Percentiles rank a stretch among this genome's conserved stretches.
These are phyloP conservation scores for Psilocybe sp. DNA, from an alignment of 768 basidiomycete genomes.

Conservation along the genomic window DNA sequence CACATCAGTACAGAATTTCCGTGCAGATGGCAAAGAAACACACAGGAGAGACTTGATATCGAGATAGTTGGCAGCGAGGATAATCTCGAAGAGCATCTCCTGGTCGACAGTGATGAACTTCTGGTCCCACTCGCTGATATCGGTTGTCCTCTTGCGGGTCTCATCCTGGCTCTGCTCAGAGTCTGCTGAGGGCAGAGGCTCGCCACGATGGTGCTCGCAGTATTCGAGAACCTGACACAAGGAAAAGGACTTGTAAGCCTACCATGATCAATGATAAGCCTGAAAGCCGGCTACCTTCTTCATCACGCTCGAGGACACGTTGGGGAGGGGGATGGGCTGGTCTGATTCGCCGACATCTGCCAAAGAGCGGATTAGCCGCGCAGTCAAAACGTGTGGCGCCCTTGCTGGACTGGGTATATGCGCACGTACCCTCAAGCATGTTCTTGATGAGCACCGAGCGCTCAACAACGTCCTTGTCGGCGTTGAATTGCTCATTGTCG, in stretches of 20 bases:
- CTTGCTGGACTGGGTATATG: neutral
- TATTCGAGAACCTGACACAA: constrained; percentile 85
- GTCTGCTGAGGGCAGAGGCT: constrained; percentile 89
- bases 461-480: constrained; percentile 93
- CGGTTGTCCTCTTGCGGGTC: constrained; percentile 95
- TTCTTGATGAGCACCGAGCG: constrained; percentile 97
- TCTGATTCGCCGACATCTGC: constrained; percentile 92
- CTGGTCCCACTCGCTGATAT: constrained; percentile 99
- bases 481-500: constrained; percentile 91
- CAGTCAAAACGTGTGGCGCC: neutral
- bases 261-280: constrained; percentile 7
- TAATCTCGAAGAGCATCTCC: constrained; percentile 99
- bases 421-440: constrained; percentile 90
- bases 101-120: constrained; percentile 99
- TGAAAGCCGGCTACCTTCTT: constrained; percentile 65
- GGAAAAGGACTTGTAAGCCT: too few species aligned
- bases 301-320: constrained; percentile 88
- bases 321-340: constrained; percentile 91
- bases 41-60: constrained; percentile 98
- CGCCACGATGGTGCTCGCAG: constrained; percentile 98
- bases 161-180: constrained; percentile 85
- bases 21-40: constrained; percentile 22
- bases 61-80: constrained; percentile 98
- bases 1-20: constrained; percentile 5
- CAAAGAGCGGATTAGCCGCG: constrained; percentile 8